These are phyloP conservation scores for Suillus clintonianus DNA, from an alignment of 768 basidiomycete genomes.

Conservation along the genomic window DNA sequence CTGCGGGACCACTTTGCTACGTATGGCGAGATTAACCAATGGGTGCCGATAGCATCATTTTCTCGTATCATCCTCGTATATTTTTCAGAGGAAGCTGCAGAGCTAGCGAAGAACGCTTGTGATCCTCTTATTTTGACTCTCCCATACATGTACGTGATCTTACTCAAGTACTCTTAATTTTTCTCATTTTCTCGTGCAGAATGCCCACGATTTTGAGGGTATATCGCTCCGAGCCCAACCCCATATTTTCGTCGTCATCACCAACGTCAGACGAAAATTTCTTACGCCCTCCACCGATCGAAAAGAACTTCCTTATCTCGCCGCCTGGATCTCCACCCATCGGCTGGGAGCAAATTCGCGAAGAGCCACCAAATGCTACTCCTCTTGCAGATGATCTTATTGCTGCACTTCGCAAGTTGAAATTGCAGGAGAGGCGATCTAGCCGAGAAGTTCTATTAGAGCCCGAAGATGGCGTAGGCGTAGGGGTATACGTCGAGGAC, in stretches of 20 bases:
- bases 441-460: constrained; percentile 63
- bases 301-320: constrained; percentile 97
- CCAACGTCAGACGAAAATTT: constrained; percentile 26
- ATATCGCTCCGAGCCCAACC: constrained; percentile 73
- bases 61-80: constrained; percentile 84
- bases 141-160: constrained; percentile 48
- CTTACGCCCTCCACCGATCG: constrained; percentile 74
- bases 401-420: constrained; percentile 70
- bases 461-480: constrained; percentile 68
- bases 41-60: constrained; percentile 86
- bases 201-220: constrained; percentile 58
- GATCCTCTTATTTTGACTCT: constrained; percentile 65
- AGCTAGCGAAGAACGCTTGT: constrained; percentile 63
- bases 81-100: constrained; percentile 59
- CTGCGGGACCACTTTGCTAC: constrained; percentile 70
- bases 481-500: constrained; percentile 79
- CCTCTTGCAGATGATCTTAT: constrained; percentile 91
- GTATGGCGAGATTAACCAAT: constrained; percentile 84
- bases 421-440: constrained; percentile 46
- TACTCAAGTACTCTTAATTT: background rate
- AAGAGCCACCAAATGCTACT: constrained; percentile 84
- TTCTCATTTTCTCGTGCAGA: constrained; percentile 35
- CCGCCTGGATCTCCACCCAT: constrained; percentile 97
- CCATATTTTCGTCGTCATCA: constrained; percentile 44
- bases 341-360: constrained; percentile 90